phyloP scores from a whole-genome alignment of 805 yeast species.

The Candida dajiaensis region DNA sequence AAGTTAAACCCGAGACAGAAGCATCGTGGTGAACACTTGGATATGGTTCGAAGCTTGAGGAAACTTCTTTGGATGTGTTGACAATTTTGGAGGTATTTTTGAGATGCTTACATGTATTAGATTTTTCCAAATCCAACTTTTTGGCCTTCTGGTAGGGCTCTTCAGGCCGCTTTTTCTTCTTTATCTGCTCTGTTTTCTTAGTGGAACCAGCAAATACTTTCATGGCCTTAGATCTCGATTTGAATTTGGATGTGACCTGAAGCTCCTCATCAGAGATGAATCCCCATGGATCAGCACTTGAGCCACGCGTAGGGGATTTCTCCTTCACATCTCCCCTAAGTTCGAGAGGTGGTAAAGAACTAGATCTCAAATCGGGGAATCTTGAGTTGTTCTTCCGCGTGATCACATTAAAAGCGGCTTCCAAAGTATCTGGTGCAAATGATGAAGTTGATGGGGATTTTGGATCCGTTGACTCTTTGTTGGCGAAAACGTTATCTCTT shows the following conservation, averaged over 20 bases:
- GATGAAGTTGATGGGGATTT: neutral
- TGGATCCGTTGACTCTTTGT: neutral
- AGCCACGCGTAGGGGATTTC: neutral
- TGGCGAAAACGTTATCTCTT: neutral
- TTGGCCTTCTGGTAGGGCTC: neutral
- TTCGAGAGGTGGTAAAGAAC: neutral
- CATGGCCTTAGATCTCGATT: constrained; percentile 6
- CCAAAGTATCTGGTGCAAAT: neutral
- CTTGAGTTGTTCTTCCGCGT: neutral
- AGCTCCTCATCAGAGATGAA: constrained; percentile 12
- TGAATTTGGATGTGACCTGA: neutral
- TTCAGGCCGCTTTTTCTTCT: neutral
- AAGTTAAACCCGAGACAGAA: constrained; percentile 10
- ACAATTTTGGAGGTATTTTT: neutral
- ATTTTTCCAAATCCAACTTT: neutral
- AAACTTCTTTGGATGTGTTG: neutral
- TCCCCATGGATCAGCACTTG: constrained; percentile 20
- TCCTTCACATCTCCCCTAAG: neutral
- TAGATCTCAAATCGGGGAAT: neutral
- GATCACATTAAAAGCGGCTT: neutral
- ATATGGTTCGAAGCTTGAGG: neutral
- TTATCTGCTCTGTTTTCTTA: neutral
- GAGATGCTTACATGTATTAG: neutral
- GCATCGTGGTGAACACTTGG: constrained; percentile 8
- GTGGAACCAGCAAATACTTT: neutral